A percentile compares a stretch with the other conserved stretches of the same genome.
Evolutionary conservation across 257 asterid genomes (phyloP).

Genomic region (Solanum arcanum): DNA sequence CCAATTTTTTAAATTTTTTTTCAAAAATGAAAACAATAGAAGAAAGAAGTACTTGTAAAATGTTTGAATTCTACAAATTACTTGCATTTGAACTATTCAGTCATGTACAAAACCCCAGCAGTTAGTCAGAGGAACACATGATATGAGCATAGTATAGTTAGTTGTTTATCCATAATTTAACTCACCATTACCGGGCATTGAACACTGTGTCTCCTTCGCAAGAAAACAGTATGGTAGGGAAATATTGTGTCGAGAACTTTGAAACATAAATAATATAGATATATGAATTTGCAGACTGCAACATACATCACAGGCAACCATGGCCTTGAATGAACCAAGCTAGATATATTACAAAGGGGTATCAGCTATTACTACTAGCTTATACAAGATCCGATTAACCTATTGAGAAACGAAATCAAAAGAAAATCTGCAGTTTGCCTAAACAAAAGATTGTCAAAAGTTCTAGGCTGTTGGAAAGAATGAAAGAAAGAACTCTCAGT

Average conservation of each 20-base stretch:
- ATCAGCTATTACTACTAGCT: neutral
- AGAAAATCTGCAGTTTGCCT: neutral
- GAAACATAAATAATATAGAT: neutral
- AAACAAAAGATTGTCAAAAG: neutral
- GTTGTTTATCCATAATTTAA: neutral
- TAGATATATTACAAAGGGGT: neutral
- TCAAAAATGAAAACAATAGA: neutral
- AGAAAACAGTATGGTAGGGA: neutral
- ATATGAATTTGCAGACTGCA: neutral
- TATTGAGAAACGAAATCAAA: neutral
- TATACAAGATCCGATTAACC: neutral
- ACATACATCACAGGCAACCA: neutral
- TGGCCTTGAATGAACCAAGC: neutral
- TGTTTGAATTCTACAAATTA: neutral
- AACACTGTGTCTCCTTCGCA: neutral
- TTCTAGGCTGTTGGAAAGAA: neutral
- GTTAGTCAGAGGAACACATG: neutral
- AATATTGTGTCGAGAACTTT: neutral
- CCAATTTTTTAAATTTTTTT: neutral
- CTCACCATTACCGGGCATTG: neutral
- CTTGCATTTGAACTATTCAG: neutral
- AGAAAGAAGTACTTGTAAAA: neutral
- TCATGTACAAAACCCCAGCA: neutral
- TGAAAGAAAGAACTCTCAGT: neutral
- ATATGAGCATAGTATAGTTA: neutral